A percentile compares a stretch with the other conserved stretches of the same genome.
phyloP scores from a whole-genome alignment of 768 basidiomycete species.

The Cantharellus cinnabarinus region DNA sequence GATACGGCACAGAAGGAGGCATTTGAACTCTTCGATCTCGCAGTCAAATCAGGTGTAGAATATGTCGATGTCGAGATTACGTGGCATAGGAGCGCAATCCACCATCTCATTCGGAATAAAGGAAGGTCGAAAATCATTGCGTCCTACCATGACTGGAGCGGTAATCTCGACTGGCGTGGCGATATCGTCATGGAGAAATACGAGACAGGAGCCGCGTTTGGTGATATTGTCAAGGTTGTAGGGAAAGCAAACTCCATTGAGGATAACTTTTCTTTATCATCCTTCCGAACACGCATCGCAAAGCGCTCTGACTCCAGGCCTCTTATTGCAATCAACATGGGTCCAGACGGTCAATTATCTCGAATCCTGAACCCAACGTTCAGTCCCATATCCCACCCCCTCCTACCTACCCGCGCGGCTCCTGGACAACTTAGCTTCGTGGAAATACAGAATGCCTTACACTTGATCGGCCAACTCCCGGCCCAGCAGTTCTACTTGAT shows the following conservation, averaged over 20 bases:
- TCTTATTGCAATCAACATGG: conserved; percentile 90
- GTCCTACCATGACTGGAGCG: conserved; percentile 91
- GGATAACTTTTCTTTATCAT: conserved; percentile 62
- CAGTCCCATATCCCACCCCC: conserved; percentile 77
- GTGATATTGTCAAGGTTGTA: conserved; percentile 86
- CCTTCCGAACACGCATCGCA: conserved; percentile 38
- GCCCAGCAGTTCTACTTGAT: conserved; percentile 64
- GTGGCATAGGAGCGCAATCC: conserved; percentile 42
- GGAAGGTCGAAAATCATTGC: conserved; percentile 65
- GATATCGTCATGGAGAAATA: conserved; percentile 47
- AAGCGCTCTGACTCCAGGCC: conserved; percentile 41
- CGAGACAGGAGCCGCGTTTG: conserved; percentile 37
- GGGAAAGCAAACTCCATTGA: conserved; percentile 54
- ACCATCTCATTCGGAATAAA: conserved; percentile 38
- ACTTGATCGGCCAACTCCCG: conserved; percentile 64
- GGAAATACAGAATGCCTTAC: conserved; percentile 64
- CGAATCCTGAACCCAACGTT: conserved; percentile 70
- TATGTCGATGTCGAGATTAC: conserved; percentile 84
- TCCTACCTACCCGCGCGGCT: conserved; percentile 69
- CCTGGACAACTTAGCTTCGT: conserved; percentile 84
- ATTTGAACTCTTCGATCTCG: conserved; percentile 56
- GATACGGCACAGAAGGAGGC: conserved; percentile 52
- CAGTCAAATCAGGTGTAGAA: conserved; percentile 66
- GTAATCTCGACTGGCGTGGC: conserved; percentile 63
- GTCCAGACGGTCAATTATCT: conserved; percentile 70